Evolutionary conservation across 2,329 filamentous ascomycete genomes (phyloP).

Genomic region (Colletotrichum noveboracense): DNA sequence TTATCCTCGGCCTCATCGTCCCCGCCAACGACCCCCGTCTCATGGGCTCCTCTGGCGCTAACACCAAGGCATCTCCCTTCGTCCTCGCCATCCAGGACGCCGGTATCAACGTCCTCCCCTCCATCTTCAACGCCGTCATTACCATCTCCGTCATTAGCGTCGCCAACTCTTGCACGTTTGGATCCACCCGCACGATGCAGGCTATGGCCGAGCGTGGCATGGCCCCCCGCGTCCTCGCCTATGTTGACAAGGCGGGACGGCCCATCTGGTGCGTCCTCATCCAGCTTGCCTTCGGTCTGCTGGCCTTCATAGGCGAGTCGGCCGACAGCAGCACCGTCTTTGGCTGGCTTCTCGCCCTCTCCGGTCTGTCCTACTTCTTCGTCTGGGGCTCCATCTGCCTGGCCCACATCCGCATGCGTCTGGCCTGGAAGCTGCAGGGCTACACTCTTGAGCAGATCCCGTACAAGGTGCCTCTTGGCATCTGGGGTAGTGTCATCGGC

Average conservation of each 20-base stretch:
- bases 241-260: conserved; percentile 66
- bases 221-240: conserved; percentile 62
- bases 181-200: conserved; percentile 56
- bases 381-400: conserved; percentile 75
- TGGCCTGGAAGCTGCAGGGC: conserved; percentile 65
- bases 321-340: conserved; percentile 52
- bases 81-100: conserved; percentile 56
- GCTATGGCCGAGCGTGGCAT: conserved; percentile 53
- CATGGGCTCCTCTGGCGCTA: conserved; percentile 34
- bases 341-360: conserved; percentile 72
- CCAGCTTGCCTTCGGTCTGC: conserved; percentile 60
- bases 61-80: conserved; percentile 55
- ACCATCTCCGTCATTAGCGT: conserved; percentile 55
- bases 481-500: conserved; percentile 73
- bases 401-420: conserved; percentile 69
- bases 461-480: conserved; percentile 55
- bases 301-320: conserved; percentile 55
- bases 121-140: conserved; percentile 59
- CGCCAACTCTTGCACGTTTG: conserved; percentile 56
- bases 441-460: conserved; percentile 54
- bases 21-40: conserved; percentile 24
- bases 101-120: conserved; percentile 53
- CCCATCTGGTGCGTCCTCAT: conserved; percentile 60
- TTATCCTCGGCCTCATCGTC: conserved; percentile 27
- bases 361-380: conserved; percentile 75